Conservation (phyloP, 306 rosid species). For the Inga leiocalycina region DNA sequence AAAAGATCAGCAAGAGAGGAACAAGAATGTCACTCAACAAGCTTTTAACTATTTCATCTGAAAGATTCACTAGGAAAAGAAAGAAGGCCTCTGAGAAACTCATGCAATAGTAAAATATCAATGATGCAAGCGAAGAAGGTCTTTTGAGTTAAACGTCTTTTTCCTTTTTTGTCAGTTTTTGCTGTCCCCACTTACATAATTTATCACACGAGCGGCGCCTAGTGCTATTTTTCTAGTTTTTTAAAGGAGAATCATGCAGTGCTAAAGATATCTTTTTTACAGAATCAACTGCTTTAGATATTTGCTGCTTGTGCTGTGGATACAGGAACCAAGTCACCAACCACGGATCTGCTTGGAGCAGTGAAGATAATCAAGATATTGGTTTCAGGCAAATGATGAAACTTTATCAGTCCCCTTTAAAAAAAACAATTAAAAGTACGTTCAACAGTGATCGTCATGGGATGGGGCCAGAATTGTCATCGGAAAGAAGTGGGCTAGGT, state of each 20-base stretch:
- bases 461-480: neutral
- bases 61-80: slow-evolving; percentile 44
- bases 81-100: slow-evolving; percentile 26
- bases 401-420: neutral
- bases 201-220: neutral
- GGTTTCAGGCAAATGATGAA: neutral
- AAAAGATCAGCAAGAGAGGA: slow-evolving; percentile 38
- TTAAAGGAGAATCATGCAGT: neutral
- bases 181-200: slow-evolving; percentile 13
- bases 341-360: slow-evolving; percentile 17
- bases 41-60: slow-evolving; percentile 65
- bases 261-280: slow-evolving; percentile 16
- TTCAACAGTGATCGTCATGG: neutral
- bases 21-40: slow-evolving; percentile 63
- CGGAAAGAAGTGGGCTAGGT: slow-evolving; percentile 18
- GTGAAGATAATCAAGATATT: slow-evolving; percentile 4
- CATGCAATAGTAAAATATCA: slow-evolving; percentile 24
- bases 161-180: slow-evolving; percentile 25
- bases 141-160: slow-evolving; percentile 10
- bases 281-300: slow-evolving; percentile 14
- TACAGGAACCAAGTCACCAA: slow-evolving; percentile 5
- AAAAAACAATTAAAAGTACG: neutral
- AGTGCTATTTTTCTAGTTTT: neutral
- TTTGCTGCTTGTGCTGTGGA: slow-evolving; percentile 28
- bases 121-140: slow-evolving; percentile 28